A percentile compares a stretch with the other conserved stretches of the same genome.
Conservation (phyloP, 192 early-diverging fungal genomes). For the Backusella tuberculispora region DNA sequence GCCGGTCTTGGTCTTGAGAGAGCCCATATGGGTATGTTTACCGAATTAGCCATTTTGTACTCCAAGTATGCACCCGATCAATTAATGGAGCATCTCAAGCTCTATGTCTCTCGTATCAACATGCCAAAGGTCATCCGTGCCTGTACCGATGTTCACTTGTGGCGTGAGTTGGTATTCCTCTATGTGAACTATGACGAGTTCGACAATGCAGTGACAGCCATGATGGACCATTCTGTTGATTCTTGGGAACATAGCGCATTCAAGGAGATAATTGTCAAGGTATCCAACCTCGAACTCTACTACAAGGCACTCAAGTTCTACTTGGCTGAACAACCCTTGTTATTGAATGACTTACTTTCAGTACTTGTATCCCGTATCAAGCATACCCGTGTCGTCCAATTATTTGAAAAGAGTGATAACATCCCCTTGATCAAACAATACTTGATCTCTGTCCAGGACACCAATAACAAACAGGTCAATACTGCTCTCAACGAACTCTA, state of each 20-base stretch:
- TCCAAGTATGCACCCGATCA: conserved; percentile 94
- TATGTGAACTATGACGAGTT: conserved; percentile 99
- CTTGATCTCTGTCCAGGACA: conserved; percentile 87
- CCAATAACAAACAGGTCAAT: conserved; percentile 96
- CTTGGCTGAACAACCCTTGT: conserved; percentile 94
- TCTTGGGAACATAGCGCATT: conserved; percentile 97
- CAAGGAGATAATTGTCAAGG: conserved; percentile 98
- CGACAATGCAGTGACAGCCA: conserved; percentile 95
- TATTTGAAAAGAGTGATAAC: conserved; percentile 98
- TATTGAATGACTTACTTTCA: conserved; percentile 91
- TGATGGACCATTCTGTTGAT: conserved; percentile 94
- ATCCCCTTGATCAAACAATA: conserved; percentile 97
- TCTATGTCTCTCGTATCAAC: conserved; percentile 98
- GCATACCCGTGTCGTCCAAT: conserved; percentile 95
- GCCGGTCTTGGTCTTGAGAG: conserved; percentile 96
- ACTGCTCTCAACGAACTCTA: conserved; percentile 93
- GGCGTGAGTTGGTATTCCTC: conserved; percentile 97
- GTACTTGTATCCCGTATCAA: conserved; percentile 91
- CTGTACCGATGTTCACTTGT: conserved; percentile 91
- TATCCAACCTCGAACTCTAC: conserved; percentile 96
- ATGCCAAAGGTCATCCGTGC: conserved; percentile 98
- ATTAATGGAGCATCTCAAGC: conserved; percentile 96
- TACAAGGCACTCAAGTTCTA: conserved; percentile 98
- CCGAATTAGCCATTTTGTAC: conserved; percentile 97
- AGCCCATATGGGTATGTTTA: conserved; percentile 99